Evolutionary conservation across 345 rosid genomes (phyloP), one percentile per base, ranked within the genome.

Genomic region (Brassica cretica): DNA sequence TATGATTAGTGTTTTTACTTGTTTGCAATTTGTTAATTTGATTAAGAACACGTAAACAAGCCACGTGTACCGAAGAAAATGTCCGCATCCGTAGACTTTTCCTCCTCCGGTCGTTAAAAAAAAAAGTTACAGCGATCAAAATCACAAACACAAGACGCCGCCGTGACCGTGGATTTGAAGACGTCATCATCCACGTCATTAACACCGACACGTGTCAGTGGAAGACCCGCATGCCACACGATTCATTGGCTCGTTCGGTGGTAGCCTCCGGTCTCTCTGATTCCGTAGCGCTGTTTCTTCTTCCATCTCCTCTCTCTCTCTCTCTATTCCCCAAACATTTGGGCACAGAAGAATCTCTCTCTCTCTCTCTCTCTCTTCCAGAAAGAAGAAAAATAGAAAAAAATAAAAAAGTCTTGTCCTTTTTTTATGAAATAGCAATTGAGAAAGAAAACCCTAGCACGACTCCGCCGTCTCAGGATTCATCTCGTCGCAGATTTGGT

Each of bases 381-480:
- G 37, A 25, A 53, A 53, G 19, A 25, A 66, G 33, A 61, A 56
- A 33, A 51, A 5, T 46, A 14, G 19, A 51, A 51, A 51, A 14
- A n/a, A 7, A 39, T 2, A 41, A 73, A 68, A 68, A 75, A 55
- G 82, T 78, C 66, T 74, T 71, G 41, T 77, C 71, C 66, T 77
- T 77, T 44, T 33, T 46, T 2, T 15, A 21, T 8, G 33, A 51
- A 73, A 82, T 82, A 83, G 76, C 79, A 73, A 35, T 69, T 61
- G 64, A 32, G 74, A 74, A 84, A 76, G 14, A 24, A 59, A 60
- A 61, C 87, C 90, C 92, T 89, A 81, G 83, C 71, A 70, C 76
- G 63, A 44, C 63, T 74, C 85, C 68, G 89, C 92, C 88, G 89
- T 84, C 87, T 6, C 9, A 1, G 55, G 56, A 62, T 71, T 72